Evolutionary conservation across 2,329 filamentous ascomycete species (phyloP).

Genomic region (Colletotrichum sp.): DNA sequence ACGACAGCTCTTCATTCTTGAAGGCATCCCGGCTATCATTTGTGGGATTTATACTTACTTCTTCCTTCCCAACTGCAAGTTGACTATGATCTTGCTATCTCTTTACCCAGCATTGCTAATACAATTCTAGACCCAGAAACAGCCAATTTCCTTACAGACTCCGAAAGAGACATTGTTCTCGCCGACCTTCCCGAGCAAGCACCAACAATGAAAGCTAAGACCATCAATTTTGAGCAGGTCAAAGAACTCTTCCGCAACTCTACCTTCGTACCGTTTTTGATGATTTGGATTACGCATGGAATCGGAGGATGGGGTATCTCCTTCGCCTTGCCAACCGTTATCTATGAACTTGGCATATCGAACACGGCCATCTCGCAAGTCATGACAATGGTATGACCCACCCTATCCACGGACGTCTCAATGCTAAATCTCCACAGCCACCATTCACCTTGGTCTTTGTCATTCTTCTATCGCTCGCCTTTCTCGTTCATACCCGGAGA

Average conservation of each 20-base stretch:
- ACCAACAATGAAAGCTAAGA: constrained; percentile 26
- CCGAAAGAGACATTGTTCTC: constrained; percentile 22
- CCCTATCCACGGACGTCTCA: not conserved
- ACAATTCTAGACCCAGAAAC: constrained; percentile 25
- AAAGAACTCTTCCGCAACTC: constrained; percentile 24
- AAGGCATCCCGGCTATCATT: constrained; percentile 28
- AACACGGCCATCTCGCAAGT: constrained; percentile 30
- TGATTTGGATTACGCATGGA: constrained; percentile 31
- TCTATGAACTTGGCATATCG: constrained; percentile 30
- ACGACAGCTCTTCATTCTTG: constrained; percentile 28
- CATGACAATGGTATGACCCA: constrained; percentile 27
- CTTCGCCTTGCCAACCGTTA: constrained; percentile 30
- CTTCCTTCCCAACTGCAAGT: constrained; percentile 27
- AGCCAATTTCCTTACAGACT: constrained; percentile 24
- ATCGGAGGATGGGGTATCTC: constrained; percentile 32
- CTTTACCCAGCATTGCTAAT: not conserved
- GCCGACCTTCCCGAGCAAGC: constrained; percentile 26
- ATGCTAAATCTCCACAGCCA: not conserved
- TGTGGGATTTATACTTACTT: constrained; percentile 27
- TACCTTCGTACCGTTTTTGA: constrained; percentile 26
- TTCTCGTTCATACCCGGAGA: constrained; percentile 23
- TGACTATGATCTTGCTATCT: not conserved
- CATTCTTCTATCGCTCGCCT: constrained; percentile 27
- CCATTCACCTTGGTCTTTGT: constrained; percentile 28
- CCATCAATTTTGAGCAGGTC: constrained; percentile 23